A percentile compares a stretch with the other conserved stretches of the same genome.
These are phyloP conservation scores for Neurospora sp. DNA, from an alignment of 495 filamentous ascomycete genomes.

Conservation along the genomic window DNA sequence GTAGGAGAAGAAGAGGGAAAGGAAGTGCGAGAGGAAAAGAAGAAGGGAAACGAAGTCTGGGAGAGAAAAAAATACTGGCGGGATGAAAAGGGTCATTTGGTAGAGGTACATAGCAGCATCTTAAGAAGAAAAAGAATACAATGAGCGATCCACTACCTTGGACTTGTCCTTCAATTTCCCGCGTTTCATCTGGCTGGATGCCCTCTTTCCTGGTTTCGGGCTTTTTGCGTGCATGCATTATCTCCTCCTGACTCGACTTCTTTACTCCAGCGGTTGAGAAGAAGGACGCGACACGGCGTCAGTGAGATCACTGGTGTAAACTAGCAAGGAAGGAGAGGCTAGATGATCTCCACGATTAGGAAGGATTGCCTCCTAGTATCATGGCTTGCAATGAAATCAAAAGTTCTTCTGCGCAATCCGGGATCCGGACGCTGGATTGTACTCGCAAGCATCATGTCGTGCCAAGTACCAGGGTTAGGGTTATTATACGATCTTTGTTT, in stretches of 20 bases:
- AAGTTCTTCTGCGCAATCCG: background rate
- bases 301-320: background rate
- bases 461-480: background rate
- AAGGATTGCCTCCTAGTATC: too few species aligned
- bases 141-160: background rate
- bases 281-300: background rate
- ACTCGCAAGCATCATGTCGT: background rate
- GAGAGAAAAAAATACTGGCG: background rate
- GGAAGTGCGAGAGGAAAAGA: background rate
- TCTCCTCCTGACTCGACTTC: background rate
- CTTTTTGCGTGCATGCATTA: background rate
- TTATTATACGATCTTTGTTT: background rate
- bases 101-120: background rate
- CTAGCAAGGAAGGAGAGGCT: background rate
- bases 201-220: background rate
- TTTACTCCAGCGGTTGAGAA: background rate
- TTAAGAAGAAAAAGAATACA: background rate
- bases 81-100: background rate
- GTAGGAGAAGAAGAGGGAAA: background rate
- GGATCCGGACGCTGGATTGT: background rate
- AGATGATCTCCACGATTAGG: too few species aligned
- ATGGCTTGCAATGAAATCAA: background rate
- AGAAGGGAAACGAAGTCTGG: background rate
- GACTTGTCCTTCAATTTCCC: background rate
- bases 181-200: background rate